Conservation (phyloP, 306 rosid genomes). For the Cicer cuneatum region DNA sequence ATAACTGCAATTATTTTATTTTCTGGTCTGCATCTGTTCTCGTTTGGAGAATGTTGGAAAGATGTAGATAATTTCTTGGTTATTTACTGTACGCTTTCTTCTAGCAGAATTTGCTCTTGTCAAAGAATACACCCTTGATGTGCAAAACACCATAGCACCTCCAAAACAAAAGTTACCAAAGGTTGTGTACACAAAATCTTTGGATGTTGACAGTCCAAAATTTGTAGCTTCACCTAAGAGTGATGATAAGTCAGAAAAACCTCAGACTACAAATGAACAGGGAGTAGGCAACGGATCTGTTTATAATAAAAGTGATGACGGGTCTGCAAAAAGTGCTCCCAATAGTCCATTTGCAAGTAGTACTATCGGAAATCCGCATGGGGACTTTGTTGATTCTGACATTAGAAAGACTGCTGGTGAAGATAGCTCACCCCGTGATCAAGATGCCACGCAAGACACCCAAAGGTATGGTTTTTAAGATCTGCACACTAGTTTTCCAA, state of each 20-base stretch:
- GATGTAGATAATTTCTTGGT: constrained; percentile 34
- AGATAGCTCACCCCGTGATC: constrained; percentile 73
- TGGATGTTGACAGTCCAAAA: constrained; percentile 57
- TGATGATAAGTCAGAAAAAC: constrained; percentile 63
- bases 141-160: constrained; percentile 74
- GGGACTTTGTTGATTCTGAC: constrained; percentile 62
- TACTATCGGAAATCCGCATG: constrained; percentile 72
- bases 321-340: constrained; percentile 68
- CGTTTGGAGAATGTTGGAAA: constrained; percentile 1
- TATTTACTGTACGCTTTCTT: constrained; percentile 38
- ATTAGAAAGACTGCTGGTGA: constrained; percentile 59
- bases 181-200: constrained; percentile 48
- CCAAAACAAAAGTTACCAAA: constrained; percentile 66
- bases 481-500: constrained; percentile 29
- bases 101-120: constrained; percentile 80
- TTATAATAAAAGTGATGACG: constrained; percentile 66
- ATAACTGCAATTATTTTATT: constrained; percentile 32
- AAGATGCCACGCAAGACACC: constrained; percentile 53
- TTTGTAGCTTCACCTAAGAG: constrained; percentile 57
- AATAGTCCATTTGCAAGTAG: constrained; percentile 79
- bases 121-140: constrained; percentile 89
- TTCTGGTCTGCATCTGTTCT: constrained; percentile 20
- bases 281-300: constrained; percentile 77
- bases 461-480: constrained; percentile 65
- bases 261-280: constrained; percentile 56